These are phyloP conservation scores for Saccharomycopsis capsularis DNA, from an alignment of 805 yeast species.

Conservation along the genomic window DNA sequence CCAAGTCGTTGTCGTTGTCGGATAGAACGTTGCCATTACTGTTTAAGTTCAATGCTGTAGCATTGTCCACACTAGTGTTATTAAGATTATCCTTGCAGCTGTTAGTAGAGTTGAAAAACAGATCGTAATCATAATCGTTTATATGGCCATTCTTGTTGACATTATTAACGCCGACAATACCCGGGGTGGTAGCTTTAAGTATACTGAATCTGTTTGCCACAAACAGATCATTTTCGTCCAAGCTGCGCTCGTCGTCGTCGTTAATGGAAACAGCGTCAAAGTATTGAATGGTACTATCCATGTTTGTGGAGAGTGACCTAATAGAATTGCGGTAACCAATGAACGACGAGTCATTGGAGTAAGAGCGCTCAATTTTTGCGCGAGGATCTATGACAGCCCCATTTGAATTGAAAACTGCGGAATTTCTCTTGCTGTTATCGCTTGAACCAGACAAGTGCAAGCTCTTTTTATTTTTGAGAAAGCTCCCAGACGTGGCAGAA, in stretches of 20 bases:
- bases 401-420: not conserved
- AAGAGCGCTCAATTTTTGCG: slow-evolving; percentile 1
- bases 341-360: slow-evolving; percentile 14
- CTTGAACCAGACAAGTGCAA: not conserved
- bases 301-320: slow-evolving; percentile 12
- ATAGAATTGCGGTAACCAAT: slow-evolving; percentile 19
- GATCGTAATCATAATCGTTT: slow-evolving; percentile 2
- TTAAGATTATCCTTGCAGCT: not conserved
- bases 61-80: not conserved
- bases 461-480: not conserved
- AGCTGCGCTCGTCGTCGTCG: slow-evolving; percentile 7
- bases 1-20: not conserved
- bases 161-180: slow-evolving; percentile 17
- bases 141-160: slow-evolving; percentile 11
- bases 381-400: slow-evolving; percentile 1
- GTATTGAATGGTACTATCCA: slow-evolving; percentile 6
- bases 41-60: too few species aligned
- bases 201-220: slow-evolving; percentile 5
- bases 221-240: slow-evolving; percentile 3
- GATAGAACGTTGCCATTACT: not conserved
- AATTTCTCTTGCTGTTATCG: not conserved
- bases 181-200: slow-evolving; percentile 8
- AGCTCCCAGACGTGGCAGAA: not conserved
- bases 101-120: too few species aligned
- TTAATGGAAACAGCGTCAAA: slow-evolving; percentile 19